Percentiles rank a stretch among this genome's conserved stretches.
Evolutionary conservation across 2,329 filamentous ascomycete genomes (phyloP).

Genomic region (Septoria petroselini): DNA sequence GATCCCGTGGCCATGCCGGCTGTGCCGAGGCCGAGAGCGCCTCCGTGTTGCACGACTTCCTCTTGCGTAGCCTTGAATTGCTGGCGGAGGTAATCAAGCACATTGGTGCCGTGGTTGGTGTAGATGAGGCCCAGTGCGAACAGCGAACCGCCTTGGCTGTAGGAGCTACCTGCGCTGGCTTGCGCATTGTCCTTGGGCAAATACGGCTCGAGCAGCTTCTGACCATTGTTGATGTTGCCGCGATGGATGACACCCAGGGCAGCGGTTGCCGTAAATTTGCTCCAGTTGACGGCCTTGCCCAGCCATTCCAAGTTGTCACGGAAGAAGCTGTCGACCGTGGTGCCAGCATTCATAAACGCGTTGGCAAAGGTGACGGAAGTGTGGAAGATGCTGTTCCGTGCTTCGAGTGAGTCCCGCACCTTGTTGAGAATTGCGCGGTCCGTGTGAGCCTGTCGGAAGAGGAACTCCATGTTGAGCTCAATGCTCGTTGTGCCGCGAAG

Average conservation of each 20-base stretch:
- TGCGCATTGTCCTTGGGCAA: constrained; percentile 74
- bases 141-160: constrained; percentile 91
- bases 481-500: constrained; percentile 91
- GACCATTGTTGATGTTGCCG: constrained; percentile 87
- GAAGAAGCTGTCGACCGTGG: constrained; percentile 98
- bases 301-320: constrained; percentile 96
- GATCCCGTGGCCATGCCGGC: constrained; percentile 96
- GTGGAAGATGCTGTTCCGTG: constrained; percentile 97
- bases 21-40: constrained; percentile 89
- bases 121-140: constrained; percentile 96
- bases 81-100: constrained; percentile 72
- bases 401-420: constrained; percentile 90
- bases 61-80: constrained; percentile 75
- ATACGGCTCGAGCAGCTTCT: constrained; percentile 91
- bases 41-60: constrained; percentile 95
- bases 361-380: constrained; percentile 96
- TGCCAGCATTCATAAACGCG: constrained; percentile 98
- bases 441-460: constrained; percentile 87
- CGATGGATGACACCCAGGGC: constrained; percentile 95
- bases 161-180: constrained; percentile 73
- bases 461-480: constrained; percentile 90
- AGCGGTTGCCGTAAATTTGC: constrained; percentile 96
- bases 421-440: constrained; percentile 93
- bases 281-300: constrained; percentile 98
- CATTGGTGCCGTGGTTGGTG: constrained; percentile 92